phyloP scores from a whole-genome alignment of 805 yeast genomes.

The Pichia cephalocereana region DNA sequence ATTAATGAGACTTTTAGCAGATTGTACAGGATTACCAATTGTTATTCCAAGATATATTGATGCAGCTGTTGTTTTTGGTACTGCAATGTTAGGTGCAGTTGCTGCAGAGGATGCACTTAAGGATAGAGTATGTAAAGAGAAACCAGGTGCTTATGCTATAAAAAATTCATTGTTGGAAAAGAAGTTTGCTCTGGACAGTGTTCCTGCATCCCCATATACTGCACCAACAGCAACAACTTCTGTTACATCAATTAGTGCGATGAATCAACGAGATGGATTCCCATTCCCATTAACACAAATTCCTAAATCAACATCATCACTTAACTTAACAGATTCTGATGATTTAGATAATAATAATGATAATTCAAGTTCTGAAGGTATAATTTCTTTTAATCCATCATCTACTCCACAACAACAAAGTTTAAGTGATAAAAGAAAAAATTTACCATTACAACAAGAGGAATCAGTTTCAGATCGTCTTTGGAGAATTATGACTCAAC shows the following conservation, averaged over 20 bases:
- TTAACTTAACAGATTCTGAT: conserved; percentile 1
- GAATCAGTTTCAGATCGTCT: conserved; percentile 30
- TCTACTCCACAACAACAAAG: conserved; percentile 33
- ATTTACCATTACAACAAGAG: conserved; percentile 33
- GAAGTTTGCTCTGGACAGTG: conserved; percentile 4
- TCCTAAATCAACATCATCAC: conserved; percentile 19
- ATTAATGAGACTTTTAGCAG: conserved; percentile 82
- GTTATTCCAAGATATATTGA: conserved; percentile 92
- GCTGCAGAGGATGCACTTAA: conserved; percentile 61
- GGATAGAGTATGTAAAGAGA: conserved; percentile 10
- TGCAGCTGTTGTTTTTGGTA: conserved; percentile 94
- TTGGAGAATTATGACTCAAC: conserved; percentile 79
- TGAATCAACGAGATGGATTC: conserved; percentile 33
- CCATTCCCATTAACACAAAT: conserved; percentile 43
- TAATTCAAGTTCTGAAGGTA: conserved; percentile 33
- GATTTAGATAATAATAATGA: conserved; percentile 25
- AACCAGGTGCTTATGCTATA: not conserved
- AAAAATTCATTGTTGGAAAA: conserved; percentile 13
- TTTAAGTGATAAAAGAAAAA: not conserved
- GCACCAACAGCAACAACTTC: conserved; percentile 76
- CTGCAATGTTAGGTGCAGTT: conserved; percentile 90
- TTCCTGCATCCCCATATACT: conserved; percentile 60
- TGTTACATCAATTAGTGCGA: conserved; percentile 44
- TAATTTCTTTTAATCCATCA: conserved; percentile 54
- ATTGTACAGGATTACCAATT: conserved; percentile 86